Evolutionary conservation across 139 green algal species (phyloP).

Genomic region (Helicosporidium sp.): DNA sequence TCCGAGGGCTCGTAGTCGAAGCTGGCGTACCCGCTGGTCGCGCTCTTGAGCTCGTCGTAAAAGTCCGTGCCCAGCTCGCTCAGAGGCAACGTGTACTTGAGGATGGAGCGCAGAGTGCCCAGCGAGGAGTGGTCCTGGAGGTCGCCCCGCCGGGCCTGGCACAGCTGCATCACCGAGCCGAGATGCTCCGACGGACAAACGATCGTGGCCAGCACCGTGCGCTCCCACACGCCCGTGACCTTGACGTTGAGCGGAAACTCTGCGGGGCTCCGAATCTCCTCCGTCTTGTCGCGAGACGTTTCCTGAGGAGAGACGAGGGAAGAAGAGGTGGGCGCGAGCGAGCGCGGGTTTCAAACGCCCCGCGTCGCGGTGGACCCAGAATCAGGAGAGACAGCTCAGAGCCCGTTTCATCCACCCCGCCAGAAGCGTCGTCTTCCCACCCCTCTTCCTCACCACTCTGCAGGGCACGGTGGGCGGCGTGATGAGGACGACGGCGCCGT

Average conservation of each 20-base stretch:
- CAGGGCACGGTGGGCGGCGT: conserved; percentile 77
- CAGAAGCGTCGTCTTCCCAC: conserved; percentile 4
- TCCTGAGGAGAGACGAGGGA: no score
- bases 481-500: conserved; percentile 48
- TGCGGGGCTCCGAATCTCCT: conserved; percentile 41
- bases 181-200: conserved; percentile 45
- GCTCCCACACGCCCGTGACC: conserved; percentile 43
- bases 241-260: conserved; percentile 40
- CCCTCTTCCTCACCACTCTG: conserved; percentile 16
- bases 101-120: conserved; percentile 15
- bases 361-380: no score
- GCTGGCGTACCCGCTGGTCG: conserved; percentile 57
- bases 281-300: no score
- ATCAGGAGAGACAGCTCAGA: no score
- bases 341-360: no score
- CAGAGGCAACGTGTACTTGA: conserved; percentile 54
- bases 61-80: conserved; percentile 66
- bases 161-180: conserved; percentile 59
- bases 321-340: no score
- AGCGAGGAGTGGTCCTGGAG: conserved; percentile 49
- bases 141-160: conserved; percentile 33
- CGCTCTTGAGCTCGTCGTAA: conserved; percentile 68
- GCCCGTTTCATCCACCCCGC: background rate
- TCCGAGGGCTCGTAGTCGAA: conserved; percentile 85
- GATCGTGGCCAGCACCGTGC: conserved; percentile 72